A percentile compares a stretch with the other conserved stretches of the same genome.
Evolutionary conservation across 306 rosid species (phyloP).

Genomic region (Cicer arietinum): DNA sequence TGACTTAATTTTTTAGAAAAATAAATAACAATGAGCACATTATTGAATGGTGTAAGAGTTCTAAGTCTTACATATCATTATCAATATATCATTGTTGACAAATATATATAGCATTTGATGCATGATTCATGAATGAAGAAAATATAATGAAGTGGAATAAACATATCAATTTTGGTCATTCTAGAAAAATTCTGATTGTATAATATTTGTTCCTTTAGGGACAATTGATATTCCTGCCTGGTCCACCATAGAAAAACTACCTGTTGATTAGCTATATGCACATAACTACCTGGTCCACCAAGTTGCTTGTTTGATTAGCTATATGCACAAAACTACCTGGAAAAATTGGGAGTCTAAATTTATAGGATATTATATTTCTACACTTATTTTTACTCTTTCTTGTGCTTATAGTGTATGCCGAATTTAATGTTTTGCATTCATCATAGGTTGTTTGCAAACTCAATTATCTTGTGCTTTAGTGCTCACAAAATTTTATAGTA

Average conservation of each 20-base stretch:
- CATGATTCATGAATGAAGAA: no score
- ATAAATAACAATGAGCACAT: no score
- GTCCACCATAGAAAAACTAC: not conserved
- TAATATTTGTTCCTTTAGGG: no score
- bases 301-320: not conserved
- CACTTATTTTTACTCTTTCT: not conserved
- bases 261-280: no score
- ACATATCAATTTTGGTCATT: no score
- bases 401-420: no score
- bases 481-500: not conserved
- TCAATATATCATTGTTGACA: not conserved
- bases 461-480: conserved; percentile 7
- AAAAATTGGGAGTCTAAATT: not conserved
- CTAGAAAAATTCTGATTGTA: no score
- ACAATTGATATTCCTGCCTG: not conserved
- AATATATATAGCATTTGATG: no score
- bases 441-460: not conserved
- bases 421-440: not conserved
- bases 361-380: conserved; percentile 2
- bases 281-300: not conserved
- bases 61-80: no score
- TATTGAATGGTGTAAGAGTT: no score
- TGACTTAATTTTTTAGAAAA: no score
- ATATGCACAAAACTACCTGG: not conserved
- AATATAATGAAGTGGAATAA: no score